phyloP scores from a whole-genome alignment of 179 eudicot species.

The Carnegiea gigantea region DNA sequence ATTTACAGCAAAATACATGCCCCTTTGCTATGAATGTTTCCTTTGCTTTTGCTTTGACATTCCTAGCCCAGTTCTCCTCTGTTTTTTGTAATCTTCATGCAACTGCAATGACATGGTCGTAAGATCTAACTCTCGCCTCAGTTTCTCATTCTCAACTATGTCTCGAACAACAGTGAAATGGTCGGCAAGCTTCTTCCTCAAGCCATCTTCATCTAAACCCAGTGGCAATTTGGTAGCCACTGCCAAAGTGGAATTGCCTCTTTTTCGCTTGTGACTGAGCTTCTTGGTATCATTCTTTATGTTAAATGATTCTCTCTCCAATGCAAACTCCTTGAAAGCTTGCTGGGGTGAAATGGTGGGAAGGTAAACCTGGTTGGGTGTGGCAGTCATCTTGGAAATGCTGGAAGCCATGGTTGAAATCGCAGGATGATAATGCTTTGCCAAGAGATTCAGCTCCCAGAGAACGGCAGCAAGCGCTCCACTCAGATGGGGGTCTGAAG shows the following conservation, averaged over 20 bases:
- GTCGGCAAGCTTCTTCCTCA: constrained; percentile 63
- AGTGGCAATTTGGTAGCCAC: constrained; percentile 19
- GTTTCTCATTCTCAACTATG: constrained; percentile 59
- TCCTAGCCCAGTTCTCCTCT: constrained; percentile 29
- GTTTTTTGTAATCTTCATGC: constrained; percentile 56
- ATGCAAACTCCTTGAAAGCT: constrained; percentile 61
- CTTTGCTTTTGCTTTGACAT: constrained; percentile 17
- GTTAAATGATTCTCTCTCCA: constrained; percentile 52
- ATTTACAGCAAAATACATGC: neutral
- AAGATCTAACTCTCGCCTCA: constrained; percentile 57
- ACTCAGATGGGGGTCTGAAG: constrained; percentile 78
- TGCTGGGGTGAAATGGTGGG: constrained; percentile 66
- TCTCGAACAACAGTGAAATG: constrained; percentile 63
- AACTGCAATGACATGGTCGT: constrained; percentile 41
- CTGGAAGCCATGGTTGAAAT: constrained; percentile 66
- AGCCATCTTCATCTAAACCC: constrained; percentile 45
- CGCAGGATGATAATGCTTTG: constrained; percentile 83
- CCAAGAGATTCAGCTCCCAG: constrained; percentile 84
- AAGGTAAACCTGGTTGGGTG: constrained; percentile 56
- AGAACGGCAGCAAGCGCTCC: constrained; percentile 96
- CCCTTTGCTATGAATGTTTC: constrained; percentile 7
- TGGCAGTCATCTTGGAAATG: constrained; percentile 53
- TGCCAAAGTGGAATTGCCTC: constrained; percentile 30
- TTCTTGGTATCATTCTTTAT: constrained; percentile 40
- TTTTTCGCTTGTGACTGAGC: constrained; percentile 47